Conservation (phyloP, 75 land plant species). For the Azolla pinnata region DNA sequence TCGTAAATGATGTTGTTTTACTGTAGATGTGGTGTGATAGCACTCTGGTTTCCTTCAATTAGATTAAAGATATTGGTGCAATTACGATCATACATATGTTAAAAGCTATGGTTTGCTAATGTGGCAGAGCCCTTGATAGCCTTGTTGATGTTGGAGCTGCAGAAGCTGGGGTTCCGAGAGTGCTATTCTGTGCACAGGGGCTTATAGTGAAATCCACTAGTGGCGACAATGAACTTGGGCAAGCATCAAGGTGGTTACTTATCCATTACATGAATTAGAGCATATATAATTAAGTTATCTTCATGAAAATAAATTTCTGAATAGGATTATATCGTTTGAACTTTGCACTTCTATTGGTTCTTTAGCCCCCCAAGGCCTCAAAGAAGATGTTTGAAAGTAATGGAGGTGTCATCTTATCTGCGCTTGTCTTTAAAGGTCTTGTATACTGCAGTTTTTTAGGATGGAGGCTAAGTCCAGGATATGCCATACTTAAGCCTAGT, state of each 20-base stretch:
- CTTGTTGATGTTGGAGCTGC: constrained; percentile 61
- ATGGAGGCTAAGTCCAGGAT: too few relatives aligned
- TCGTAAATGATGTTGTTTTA: too few relatives aligned
- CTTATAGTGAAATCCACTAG: constrained; percentile 42
- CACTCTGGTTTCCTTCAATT: not conserved
- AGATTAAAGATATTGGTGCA: too few relatives aligned
- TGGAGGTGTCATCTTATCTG: too few relatives aligned
- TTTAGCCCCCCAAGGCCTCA: too few relatives aligned
- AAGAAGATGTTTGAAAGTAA: too few relatives aligned
- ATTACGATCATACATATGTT: too few relatives aligned
- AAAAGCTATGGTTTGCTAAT: too few relatives aligned
- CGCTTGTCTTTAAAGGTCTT: too few relatives aligned
- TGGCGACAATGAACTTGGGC: constrained; percentile 63
- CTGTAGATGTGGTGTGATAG: not conserved
- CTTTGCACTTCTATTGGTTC: too few relatives aligned
- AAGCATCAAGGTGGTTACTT: constrained; percentile 52
- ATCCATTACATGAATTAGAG: not conserved
- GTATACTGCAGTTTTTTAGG: too few relatives aligned
- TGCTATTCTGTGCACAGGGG: constrained; percentile 67
- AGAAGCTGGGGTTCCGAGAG: constrained; percentile 64
- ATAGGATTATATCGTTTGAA: not conserved
- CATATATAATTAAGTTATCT: not conserved
- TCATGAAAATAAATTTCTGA: not conserved
- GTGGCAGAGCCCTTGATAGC: constrained; percentile 59
- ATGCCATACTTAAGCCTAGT: too few relatives aligned